Evolutionary conservation across 1,284 basidiomycete genomes (phyloP).

Genomic region (Moesziomyces antarcticus): DNA sequence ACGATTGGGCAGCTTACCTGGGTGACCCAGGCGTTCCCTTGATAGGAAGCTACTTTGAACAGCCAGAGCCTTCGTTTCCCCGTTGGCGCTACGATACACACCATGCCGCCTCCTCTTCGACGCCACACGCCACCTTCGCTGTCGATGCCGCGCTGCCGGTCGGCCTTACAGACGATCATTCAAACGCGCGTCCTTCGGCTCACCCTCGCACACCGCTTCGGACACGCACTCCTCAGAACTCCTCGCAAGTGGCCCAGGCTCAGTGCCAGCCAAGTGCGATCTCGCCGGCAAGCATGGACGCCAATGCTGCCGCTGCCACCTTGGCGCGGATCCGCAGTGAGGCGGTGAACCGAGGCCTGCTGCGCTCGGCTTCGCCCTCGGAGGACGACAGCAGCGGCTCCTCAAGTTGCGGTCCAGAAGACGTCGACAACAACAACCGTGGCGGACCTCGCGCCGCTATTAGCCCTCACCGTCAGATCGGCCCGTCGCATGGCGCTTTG

Average conservation of each 20-base stretch:
- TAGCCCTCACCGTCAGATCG: no score
- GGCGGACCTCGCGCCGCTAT: no score
- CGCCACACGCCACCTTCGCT: no score
- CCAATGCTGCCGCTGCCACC: not conserved
- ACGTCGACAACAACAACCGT: no score
- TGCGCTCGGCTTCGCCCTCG: not conserved
- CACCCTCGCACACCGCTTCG: not conserved
- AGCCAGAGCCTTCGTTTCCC: not conserved
- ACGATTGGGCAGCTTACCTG: constrained; percentile 6
- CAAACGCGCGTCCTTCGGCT: not conserved
- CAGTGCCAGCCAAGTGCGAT: no score
- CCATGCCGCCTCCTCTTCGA: no score
- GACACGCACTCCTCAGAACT: no score
- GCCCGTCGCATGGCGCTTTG: no score
- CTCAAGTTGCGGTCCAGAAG: not conserved
- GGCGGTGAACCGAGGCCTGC: not conserved
- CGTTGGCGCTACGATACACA: not conserved
- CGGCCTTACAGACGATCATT: no score
- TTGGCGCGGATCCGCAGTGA: constrained; percentile 2
- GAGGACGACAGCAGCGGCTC: constrained; percentile 2
- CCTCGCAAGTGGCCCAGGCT: no score
- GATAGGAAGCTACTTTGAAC: not conserved
- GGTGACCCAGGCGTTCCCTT: constrained; percentile 9
- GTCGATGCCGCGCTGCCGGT: no score
- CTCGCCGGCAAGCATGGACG: constrained; percentile 1